These are phyloP conservation scores for Russula sp. DNA, from an alignment of 768 basidiomycete genomes.

Conservation along the genomic window DNA sequence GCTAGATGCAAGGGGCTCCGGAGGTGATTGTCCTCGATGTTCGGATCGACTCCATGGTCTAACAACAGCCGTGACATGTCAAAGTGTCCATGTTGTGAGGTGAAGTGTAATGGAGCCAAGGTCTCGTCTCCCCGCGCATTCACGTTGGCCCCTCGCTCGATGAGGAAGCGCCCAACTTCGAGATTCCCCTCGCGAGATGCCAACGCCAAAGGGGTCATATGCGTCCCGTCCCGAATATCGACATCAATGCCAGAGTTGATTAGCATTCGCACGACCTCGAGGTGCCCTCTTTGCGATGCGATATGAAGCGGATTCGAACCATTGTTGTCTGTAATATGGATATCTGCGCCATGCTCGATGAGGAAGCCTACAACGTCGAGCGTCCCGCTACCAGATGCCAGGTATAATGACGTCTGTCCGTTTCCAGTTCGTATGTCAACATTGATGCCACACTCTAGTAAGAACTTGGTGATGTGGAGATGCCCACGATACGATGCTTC, in stretches of 20 bases:
- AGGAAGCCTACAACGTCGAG: background rate
- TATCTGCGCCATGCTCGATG: background rate
- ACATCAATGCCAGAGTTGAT: background rate
- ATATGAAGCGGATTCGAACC: background rate
- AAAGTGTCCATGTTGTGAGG: background rate
- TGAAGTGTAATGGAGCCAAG: background rate
- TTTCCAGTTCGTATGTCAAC: background rate
- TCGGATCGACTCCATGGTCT: background rate
- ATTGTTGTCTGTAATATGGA: background rate
- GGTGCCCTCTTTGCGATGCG: background rate
- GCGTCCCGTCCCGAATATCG: background rate
- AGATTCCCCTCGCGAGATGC: background rate
- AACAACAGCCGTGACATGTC: background rate
- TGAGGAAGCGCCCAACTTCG: background rate
- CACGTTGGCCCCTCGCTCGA: background rate
- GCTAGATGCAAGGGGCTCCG: background rate
- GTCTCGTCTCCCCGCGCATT: background rate
- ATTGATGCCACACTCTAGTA: background rate
- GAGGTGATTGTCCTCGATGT: background rate
- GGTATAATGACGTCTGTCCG: background rate
- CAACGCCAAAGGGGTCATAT: background rate
- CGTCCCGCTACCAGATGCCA: too few species aligned
- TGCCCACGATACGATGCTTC: background rate
- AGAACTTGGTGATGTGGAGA: background rate
- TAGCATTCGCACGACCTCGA: background rate